Base-by-base conservation (phyloP, 2,329 filamentous ascomycete species). In the Cladosporium sp. region DNA sequence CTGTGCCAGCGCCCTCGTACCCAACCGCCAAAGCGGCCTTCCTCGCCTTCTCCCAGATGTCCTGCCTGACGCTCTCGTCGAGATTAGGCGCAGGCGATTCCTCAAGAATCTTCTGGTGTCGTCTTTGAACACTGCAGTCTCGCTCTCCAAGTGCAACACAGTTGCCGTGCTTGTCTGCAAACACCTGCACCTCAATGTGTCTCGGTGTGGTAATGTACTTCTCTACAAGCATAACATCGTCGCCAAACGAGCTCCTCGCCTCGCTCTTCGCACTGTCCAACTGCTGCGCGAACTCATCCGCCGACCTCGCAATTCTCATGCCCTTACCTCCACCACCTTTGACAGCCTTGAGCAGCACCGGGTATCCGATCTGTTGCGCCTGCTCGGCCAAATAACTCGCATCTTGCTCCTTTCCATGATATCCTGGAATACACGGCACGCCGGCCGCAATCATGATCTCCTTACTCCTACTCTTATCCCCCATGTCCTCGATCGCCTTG, bases 371-470 rank as follows among this genome's bases (percentile, higher is more conserved):
- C 69, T 91, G 87, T 71, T 86, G 86, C 8, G 95, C 94, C 76
- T 94, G 88, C 11, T 82, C 80, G 64, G 92, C 84, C 31, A 90
- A 80, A 67, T 84, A 82, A 10, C 79, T 76, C 1, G 85, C 81
- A 58, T 90, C 87, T 80, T 99, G 95, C 62, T 97, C 91, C 1
- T 84, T 74, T 21, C 95, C 95, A 76, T 98, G 95, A 74, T 99
- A 99, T 0, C 95, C 95, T 0, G 95, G 95, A 58, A 99, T 95
- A 74, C 95, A 98, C 5, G 93, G 93, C 3, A 99, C 95, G 10
- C 93, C 92, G n/a, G 95, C 94, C 5, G 88, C 88, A 37, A 87
- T 92, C 95, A 99, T 98, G 75, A 99, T 97, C 76, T 97, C 91
- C 79, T 99, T 99, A 62, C 91, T 95, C 67, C 91, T 85, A 64